Conservation (phyloP, 768 basidiomycete species). For the Pleurotus eryngii region DNA sequence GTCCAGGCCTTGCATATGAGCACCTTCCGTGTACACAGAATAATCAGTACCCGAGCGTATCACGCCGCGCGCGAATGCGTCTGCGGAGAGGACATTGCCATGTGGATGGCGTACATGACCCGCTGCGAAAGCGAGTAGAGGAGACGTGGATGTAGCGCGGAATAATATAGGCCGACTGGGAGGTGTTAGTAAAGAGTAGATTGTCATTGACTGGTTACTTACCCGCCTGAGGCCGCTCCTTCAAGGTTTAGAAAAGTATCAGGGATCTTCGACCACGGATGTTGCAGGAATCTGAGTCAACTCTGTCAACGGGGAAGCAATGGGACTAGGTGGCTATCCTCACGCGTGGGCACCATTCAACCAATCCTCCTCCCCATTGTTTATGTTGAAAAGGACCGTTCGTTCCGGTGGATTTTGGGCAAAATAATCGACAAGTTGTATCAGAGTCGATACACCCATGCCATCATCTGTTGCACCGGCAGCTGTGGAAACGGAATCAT, state of each 20-base stretch:
- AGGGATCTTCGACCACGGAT: slow-evolving; percentile 69
- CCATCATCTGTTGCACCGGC: slow-evolving; percentile 78
- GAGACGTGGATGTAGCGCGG: slow-evolving; percentile 59
- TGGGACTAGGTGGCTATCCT: slow-evolving; percentile 7
- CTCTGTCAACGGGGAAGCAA: neutral
- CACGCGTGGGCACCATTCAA: slow-evolving; percentile 71
- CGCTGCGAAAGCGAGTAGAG: slow-evolving; percentile 49
- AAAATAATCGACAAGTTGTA: slow-evolving; percentile 62
- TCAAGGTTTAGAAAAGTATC: slow-evolving; percentile 79
- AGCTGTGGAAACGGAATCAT: slow-evolving; percentile 75
- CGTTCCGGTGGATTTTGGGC: slow-evolving; percentile 45
- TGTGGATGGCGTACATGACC: slow-evolving; percentile 61
- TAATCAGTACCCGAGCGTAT: slow-evolving; percentile 75
- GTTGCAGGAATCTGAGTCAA: slow-evolving; percentile 55
- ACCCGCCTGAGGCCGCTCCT: slow-evolving; percentile 80
- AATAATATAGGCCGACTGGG: slow-evolving; percentile 72
- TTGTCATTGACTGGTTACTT: slow-evolving; percentile 13
- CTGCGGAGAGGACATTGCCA: slow-evolving; percentile 65
- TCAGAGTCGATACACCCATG: slow-evolving; percentile 63
- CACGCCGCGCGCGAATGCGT: slow-evolving; percentile 62
- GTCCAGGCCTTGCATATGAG: slow-evolving; percentile 67
- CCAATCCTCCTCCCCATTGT: slow-evolving; percentile 82
- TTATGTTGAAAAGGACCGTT: slow-evolving; percentile 79
- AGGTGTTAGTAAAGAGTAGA: neutral
- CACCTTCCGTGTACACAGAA: slow-evolving; percentile 51